Evolutionary conservation across 2,329 filamentous ascomycete genomes (phyloP).

Genomic region (Colletotrichum sp.): DNA sequence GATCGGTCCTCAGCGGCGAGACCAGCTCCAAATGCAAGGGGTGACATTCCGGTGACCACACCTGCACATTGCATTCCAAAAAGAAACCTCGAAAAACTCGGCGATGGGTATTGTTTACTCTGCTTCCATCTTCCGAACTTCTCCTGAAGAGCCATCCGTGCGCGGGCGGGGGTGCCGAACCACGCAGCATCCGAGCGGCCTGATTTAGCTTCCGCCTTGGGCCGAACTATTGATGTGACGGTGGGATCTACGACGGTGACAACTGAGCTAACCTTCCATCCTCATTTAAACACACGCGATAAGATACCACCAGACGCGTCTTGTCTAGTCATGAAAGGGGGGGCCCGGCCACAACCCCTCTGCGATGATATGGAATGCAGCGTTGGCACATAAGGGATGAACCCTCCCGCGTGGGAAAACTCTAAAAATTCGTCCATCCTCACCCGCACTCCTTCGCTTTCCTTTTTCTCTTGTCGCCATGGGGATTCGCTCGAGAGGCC

Average conservation of each 20-base stretch:
- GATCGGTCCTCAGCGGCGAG: not conserved
- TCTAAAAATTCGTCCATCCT: not conserved
- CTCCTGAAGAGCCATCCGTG: not conserved
- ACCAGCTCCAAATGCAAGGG: not conserved
- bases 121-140: not conserved
- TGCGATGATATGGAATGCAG: not conserved
- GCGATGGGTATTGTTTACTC: not conserved
- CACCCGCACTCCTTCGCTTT: accelerated
- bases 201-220: not conserved
- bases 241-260: not conserved
- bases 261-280: not conserved
- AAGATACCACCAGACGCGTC: not conserved
- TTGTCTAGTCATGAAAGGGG: not conserved
- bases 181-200: not conserved
- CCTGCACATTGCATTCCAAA: not conserved
- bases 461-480: not conserved
- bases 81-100: not conserved
- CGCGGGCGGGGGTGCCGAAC: not conserved
- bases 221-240: not conserved
- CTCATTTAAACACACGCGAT: not conserved
- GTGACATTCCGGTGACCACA: not conserved
- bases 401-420: not conserved
- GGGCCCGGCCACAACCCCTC: not conserved
- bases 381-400: not conserved
- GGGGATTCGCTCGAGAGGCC: not conserved